Conservation (phyloP, 75 land plant species). For the Sequoia sempervirens region DNA sequence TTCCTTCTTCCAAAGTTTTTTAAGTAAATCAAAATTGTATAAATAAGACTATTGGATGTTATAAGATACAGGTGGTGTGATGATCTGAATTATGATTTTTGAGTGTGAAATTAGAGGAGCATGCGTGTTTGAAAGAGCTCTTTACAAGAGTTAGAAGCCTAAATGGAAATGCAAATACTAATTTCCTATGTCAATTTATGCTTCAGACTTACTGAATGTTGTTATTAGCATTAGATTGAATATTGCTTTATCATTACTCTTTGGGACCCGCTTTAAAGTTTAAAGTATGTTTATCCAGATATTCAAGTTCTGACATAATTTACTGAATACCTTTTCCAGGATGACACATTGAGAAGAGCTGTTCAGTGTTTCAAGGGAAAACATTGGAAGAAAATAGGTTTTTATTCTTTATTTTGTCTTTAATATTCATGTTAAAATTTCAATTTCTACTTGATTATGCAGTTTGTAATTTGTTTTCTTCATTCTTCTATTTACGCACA, state of each 20-base stretch:
- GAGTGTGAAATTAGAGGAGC: not conserved
- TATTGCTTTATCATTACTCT: not conserved
- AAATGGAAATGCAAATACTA: not conserved
- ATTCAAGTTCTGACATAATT: not conserved
- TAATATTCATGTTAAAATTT: not conserved
- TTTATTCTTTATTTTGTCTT: not conserved
- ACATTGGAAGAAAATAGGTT: slow-evolving; percentile 89
- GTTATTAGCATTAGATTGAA: not conserved
- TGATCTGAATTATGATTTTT: not conserved
- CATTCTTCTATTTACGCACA: not conserved
- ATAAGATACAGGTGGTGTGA: not conserved
- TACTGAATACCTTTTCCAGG: slow-evolving; percentile 25
- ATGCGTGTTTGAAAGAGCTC: not conserved
- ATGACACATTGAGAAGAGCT: slow-evolving; percentile 55
- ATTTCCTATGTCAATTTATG: not conserved
- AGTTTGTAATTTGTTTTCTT: not conserved
- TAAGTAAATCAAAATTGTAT: not conserved
- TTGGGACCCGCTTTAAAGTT: not conserved
- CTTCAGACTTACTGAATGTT: not conserved
- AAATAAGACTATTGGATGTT: not conserved
- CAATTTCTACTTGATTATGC: not conserved
- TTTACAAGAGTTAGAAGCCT: not conserved
- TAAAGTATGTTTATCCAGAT: too few species aligned
- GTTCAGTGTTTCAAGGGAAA: slow-evolving; percentile 70
- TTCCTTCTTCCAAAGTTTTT: not conserved